Evolutionary conservation across 306 rosid species (phyloP).

Genomic region (Pachyrhizus erosus): DNA sequence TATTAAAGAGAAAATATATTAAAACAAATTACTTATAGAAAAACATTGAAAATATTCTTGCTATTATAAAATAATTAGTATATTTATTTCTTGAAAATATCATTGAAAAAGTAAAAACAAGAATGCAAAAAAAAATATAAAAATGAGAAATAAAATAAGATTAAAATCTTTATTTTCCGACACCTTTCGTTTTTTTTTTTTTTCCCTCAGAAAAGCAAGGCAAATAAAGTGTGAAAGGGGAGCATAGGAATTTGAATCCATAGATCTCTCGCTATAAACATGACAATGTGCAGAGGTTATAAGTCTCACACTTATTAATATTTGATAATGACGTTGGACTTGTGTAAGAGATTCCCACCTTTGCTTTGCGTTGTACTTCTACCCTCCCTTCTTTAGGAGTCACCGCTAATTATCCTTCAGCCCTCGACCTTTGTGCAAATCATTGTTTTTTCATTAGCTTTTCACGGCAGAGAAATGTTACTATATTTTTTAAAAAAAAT

Average conservation of each 20-base stretch:
- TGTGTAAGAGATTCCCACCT: conserved; percentile 42
- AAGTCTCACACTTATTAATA: background rate
- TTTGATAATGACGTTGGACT: conserved; percentile 44
- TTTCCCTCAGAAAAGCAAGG: background rate
- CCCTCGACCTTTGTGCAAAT: conserved; percentile 24
- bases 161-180: too few species aligned
- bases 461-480: too few species aligned
- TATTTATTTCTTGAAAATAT: too few species aligned
- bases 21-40: too few species aligned
- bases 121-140: background rate
- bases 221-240: background rate
- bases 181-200: too few species aligned
- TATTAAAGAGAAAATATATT: too few species aligned
- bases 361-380: background rate
- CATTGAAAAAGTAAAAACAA: too few species aligned
- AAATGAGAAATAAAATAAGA: too few species aligned
- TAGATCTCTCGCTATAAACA: background rate
- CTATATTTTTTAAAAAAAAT: too few species aligned
- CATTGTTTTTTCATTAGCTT: background rate
- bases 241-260: conserved; percentile 1
- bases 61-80: too few species aligned
- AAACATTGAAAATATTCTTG: too few species aligned
- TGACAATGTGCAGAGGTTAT: conserved; percentile 2
- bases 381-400: background rate
- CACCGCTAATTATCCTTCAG: conserved; percentile 14